A percentile compares a stretch with the other conserved stretches of the same genome.
Evolutionary conservation across 352 stramenopile species (phyloP).

Genomic region (Plasmopara viticola): DNA sequence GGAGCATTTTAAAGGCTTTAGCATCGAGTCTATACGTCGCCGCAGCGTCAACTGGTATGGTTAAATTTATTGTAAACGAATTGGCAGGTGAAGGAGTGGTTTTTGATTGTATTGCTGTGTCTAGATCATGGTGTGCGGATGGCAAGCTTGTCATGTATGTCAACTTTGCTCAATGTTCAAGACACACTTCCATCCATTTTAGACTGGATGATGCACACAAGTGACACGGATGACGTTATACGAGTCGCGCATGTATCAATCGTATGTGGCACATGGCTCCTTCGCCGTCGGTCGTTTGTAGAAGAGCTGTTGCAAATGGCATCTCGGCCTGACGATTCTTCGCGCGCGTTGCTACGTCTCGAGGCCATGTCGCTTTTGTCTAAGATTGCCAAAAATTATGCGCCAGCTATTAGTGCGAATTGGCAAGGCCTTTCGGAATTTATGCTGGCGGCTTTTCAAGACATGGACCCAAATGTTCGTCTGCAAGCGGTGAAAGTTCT

Average conservation of each 20-base stretch:
- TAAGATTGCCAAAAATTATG: conserved; percentile 83
- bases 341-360: conserved; percentile 48
- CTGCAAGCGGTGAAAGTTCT: conserved; percentile 84
- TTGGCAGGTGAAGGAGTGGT: background rate
- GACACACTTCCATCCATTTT: conserved; percentile 54
- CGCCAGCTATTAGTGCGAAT: conserved; percentile 54
- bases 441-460: conserved; percentile 77
- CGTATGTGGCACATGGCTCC: conserved; percentile 43
- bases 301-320: conserved; percentile 69
- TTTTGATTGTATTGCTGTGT: conserved; percentile 1
- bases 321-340: conserved; percentile 50
- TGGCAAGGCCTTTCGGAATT: conserved; percentile 69
- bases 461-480: conserved; percentile 78
- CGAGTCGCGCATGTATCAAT: conserved; percentile 59
- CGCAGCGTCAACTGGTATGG: conserved; percentile 46
- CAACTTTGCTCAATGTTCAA: conserved; percentile 65
- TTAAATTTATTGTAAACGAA: background rate
- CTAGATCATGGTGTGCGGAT: conserved; percentile 75
- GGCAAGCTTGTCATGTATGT: conserved; percentile 74
- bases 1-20: conserved; percentile 57
- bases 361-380: conserved; percentile 81
- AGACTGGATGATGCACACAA: conserved; percentile 66
- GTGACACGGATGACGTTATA: conserved; percentile 35
- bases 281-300: conserved; percentile 64
- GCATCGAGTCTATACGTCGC: conserved; percentile 63